These are phyloP conservation scores for Penicillium desertorum DNA, from an alignment of 495 filamentous ascomycete genomes.

Conservation along the genomic window DNA sequence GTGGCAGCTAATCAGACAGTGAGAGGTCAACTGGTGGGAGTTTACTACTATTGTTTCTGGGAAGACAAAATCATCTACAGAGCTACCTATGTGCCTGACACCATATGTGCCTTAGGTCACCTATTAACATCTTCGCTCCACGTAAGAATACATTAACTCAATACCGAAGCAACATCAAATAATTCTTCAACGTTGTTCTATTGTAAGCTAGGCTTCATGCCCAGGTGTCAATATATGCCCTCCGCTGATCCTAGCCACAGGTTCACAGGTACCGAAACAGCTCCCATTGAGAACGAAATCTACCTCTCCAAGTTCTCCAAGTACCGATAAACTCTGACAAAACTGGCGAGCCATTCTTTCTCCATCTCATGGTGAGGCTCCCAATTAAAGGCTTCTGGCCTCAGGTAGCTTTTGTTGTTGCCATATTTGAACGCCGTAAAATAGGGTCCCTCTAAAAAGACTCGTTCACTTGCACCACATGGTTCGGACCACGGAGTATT, in stretches of 20 bases:
- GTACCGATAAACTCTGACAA: conserved; percentile 13
- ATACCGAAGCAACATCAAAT: not conserved
- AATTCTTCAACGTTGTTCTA: not conserved
- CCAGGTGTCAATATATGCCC: not conserved
- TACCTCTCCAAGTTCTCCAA: conserved; percentile 2
- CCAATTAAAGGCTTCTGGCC: not conserved
- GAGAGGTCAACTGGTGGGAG: too few relatives aligned
- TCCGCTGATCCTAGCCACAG: not conserved
- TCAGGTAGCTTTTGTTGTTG: not conserved
- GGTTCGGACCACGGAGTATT: not conserved
- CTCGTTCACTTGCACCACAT: conserved; percentile 1
- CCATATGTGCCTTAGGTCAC: too few relatives aligned
- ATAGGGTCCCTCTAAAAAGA: conserved; percentile 9
- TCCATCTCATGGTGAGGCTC: conserved; percentile 17
- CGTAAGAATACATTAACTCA: not conserved
- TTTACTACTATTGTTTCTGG: too few relatives aligned
- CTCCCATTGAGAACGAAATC: too few relatives aligned
- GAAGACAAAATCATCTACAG: too few relatives aligned
- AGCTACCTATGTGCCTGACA: too few relatives aligned
- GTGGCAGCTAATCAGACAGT: too few relatives aligned
- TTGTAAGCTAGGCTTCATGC: not conserved
- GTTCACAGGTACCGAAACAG: not conserved
- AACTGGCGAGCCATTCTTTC: conserved; percentile 16
- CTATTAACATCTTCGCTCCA: too few relatives aligned
- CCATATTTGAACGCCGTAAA: conserved; percentile 11